Evolutionary conservation across 768 basidiomycete genomes (phyloP).

Genomic region (Pleurotus giganteus): DNA sequence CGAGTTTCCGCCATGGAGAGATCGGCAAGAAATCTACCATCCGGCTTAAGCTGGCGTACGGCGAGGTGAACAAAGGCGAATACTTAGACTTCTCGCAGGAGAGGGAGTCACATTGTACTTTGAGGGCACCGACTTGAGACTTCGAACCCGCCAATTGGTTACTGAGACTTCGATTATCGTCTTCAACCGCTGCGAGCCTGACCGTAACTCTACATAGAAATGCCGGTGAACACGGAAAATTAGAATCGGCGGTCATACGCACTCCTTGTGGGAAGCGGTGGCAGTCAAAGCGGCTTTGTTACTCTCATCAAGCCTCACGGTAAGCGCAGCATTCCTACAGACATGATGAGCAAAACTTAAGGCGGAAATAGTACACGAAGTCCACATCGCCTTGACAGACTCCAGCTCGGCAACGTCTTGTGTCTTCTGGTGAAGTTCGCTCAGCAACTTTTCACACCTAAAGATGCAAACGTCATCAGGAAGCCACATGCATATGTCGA

Average conservation of each 20-base stretch:
- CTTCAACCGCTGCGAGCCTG: background rate
- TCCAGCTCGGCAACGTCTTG: background rate
- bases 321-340: background rate
- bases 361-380: background rate
- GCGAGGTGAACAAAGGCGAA: background rate
- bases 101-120: background rate
- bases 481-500: background rate
- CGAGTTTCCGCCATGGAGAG: conserved; percentile 2
- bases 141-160: background rate
- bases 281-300: background rate
- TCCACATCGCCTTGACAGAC: background rate
- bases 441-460: background rate
- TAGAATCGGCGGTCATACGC: background rate
- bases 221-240: background rate
- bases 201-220: background rate
- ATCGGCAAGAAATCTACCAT: background rate
- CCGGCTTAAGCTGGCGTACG: background rate
- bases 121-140: background rate
- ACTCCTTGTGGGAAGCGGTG: background rate
- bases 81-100: conserved; percentile 2
- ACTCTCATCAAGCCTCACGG: conserved; percentile 1
- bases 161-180: background rate
- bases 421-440: background rate
- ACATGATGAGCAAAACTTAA: background rate
- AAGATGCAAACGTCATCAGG: background rate